Evolutionary conservation across 2,329 filamentous ascomycete genomes (phyloP), one percentile per base, ranked within the genome.

Genomic region (Sporothrix humicola): DNA sequence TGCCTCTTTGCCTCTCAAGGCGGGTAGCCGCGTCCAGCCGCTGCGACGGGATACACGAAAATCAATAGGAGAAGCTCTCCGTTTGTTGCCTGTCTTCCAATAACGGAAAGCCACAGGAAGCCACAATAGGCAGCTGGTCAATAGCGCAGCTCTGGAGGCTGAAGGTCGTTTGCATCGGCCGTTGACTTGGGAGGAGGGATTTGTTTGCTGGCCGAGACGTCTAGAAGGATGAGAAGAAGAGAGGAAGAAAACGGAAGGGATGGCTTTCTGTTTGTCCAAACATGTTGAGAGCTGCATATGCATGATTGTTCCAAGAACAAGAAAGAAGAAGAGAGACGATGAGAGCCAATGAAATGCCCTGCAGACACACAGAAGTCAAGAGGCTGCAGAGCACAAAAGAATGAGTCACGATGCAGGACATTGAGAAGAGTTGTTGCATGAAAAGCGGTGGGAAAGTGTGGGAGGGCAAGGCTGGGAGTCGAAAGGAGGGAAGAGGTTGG

Each of bases 51-150:
- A 54, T 10, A 20, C n/a, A 20, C n/a, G 50, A 17, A 52, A 52
- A 15, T 15, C 15, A 52, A 52, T 52, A 52, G n/a, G 50, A 52
- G n/a, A 52, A 63, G 31, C 8, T 9, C 42, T 20, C 44, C 15
- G 13, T 37, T 37, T 5, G 4, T 37, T 37, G 31, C 31, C 31
- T 37, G 31, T 37, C 7, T 37, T 5, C 31, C 31, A 37, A 37
- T 37, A 37, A 37, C 31, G 31, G 31, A 37, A 37, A 15, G 63
- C 13, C 44, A 50, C 44, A 12, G 20, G 26, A 42, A 54, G 48
- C 46, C 65, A 69, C 66, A 54, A 9, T 42, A 48, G 26, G 26
- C 48, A 54, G 48, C 48, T 69, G 66, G 66, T 54, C 48, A 69
- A 9, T 37, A 37, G 31, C 2, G 2, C 31, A 37, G 8, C n/a